Evolutionary conservation across 768 basidiomycete genomes (phyloP).

Genomic region (Termitomyces bulborhizus): DNA sequence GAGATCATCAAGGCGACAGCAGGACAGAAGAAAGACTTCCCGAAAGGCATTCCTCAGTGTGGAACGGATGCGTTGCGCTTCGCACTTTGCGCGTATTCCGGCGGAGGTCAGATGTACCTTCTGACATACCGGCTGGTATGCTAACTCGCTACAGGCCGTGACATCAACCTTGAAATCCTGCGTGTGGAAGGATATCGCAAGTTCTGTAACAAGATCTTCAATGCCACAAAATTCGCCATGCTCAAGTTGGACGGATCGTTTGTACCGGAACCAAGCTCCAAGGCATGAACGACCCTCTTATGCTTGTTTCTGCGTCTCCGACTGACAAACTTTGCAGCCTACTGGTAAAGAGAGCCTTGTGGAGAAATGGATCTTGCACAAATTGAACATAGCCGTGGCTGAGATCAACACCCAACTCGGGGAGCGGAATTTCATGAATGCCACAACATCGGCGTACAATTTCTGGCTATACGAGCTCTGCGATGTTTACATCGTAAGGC

Average conservation of each 20-base stretch:
- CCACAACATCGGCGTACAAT: slow-evolving; percentile 78
- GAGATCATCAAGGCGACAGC: slow-evolving; percentile 87
- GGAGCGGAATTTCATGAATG: slow-evolving; percentile 89
- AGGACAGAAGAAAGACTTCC: slow-evolving; percentile 99
- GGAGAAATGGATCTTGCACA: slow-evolving; percentile 94
- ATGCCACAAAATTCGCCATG: slow-evolving; percentile 99
- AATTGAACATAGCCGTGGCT: slow-evolving; percentile 74
- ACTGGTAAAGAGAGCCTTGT: slow-evolving; percentile 89
- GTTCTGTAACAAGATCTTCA: slow-evolving; percentile 99
- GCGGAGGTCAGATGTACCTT: slow-evolving; percentile 52
- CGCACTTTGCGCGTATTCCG: slow-evolving; percentile 90
- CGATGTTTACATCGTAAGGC: slow-evolving; percentile 91
- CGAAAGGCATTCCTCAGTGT: slow-evolving; percentile 98
- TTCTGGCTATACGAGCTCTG: slow-evolving; percentile 99
- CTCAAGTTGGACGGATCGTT: slow-evolving; percentile 87
- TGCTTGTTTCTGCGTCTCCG: background rate
- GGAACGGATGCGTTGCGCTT: slow-evolving; percentile 96
- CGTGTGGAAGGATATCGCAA: slow-evolving; percentile 98
- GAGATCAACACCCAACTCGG: slow-evolving; percentile 73
- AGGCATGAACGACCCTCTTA: slow-evolving; percentile 53
- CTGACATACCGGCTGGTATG: background rate
- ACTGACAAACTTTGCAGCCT: slow-evolving; percentile 40
- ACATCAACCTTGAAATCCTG: slow-evolving; percentile 94
- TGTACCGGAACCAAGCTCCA: slow-evolving; percentile 60
- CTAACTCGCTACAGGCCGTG: slow-evolving; percentile 55